Percentiles rank a stretch among this genome's conserved stretches.
phyloP scores from a whole-genome alignment of 1,284 basidiomycete species.

The Apiotrichum veenhuisii region DNA sequence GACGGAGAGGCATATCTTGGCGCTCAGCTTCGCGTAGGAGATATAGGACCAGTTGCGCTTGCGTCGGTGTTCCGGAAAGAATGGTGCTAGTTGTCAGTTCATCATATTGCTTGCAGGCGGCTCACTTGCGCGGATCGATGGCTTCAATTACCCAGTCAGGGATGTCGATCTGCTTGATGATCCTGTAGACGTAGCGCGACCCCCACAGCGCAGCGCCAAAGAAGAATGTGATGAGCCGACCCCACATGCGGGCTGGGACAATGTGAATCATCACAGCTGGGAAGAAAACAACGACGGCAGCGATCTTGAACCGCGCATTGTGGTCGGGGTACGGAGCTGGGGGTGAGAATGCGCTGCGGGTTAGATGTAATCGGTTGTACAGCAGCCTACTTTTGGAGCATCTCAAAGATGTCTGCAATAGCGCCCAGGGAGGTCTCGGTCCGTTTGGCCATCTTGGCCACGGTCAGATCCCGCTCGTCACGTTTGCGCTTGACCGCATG shows the following conservation, averaged over 20 bases:
- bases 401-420: slow-evolving; percentile 49
- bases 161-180: neutral
- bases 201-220: slow-evolving; percentile 57
- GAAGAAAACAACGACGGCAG: slow-evolving; percentile 45
- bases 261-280: slow-evolving; percentile 50
- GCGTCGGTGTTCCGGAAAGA: slow-evolving; percentile 56
- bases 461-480: slow-evolving; percentile 46
- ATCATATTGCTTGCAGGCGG: too few species aligned
- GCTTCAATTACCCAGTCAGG: neutral
- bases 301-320: slow-evolving; percentile 48
- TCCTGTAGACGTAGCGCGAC: slow-evolving; percentile 10
- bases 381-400: slow-evolving; percentile 46
- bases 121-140: slow-evolving; percentile 23
- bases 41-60: slow-evolving; percentile 58
- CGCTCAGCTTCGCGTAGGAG: slow-evolving; percentile 54
- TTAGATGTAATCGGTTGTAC: neutral
- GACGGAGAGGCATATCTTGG: neutral
- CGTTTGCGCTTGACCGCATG: slow-evolving; percentile 40
- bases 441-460: slow-evolving; percentile 46
- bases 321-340: slow-evolving; percentile 46
- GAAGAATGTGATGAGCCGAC: neutral
- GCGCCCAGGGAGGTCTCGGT: slow-evolving; percentile 47
- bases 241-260: slow-evolving; percentile 30
- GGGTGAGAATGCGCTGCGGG: slow-evolving; percentile 46
- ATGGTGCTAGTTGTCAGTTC: slow-evolving; percentile 45